Evolutionary conservation across 208 protist genomes (phyloP).

Genomic region (Porcisia deanei): DNA sequence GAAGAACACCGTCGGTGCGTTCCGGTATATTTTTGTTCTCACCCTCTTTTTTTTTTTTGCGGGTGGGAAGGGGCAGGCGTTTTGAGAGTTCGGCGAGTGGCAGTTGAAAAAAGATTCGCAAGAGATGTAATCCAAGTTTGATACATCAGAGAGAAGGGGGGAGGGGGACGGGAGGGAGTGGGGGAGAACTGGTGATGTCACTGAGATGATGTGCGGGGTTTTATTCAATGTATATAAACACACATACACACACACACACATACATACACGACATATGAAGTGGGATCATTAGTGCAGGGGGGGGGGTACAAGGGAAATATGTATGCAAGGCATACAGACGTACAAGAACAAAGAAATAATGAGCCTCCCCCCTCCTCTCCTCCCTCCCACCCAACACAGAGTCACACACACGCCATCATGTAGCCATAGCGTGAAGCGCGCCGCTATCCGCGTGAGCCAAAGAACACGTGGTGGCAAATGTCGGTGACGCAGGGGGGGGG

Average conservation of each 20-base stretch:
- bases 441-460: too few species aligned
- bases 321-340: background rate
- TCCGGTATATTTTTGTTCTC: too few species aligned
- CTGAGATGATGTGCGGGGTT: background rate
- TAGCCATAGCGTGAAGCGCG: background rate
- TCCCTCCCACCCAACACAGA: background rate
- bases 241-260: background rate
- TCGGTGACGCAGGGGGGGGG: background rate
- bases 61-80: too few species aligned
- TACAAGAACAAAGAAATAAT: background rate
- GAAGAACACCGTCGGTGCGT: too few species aligned
- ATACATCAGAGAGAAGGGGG: too few species aligned
- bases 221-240: background rate
- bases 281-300: background rate
- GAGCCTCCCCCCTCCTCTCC: background rate
- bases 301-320: background rate
- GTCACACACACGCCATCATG: background rate
- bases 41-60: too few species aligned
- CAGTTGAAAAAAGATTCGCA: too few species aligned
- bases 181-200: background rate
- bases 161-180: too few species aligned
- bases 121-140: too few species aligned
- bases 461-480: background rate
- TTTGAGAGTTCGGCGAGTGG: too few species aligned
- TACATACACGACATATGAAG: background rate